Base-by-base conservation (phyloP, 192 early-diverging fungal genomes). In the Backusella tarrabulga region DNA sequence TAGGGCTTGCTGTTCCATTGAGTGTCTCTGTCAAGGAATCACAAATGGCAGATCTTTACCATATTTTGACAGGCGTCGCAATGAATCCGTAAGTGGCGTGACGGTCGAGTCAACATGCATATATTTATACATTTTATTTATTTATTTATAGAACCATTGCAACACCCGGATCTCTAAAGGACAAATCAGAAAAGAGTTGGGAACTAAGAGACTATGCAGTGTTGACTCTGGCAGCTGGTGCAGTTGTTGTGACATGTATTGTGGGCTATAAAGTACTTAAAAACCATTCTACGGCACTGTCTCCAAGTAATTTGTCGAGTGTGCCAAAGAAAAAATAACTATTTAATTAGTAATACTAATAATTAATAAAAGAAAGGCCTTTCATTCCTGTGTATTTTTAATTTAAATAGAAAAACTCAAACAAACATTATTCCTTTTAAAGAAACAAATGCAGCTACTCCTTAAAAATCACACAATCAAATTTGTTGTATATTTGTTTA, bases 31-130 rank as follows among this genome's bases (percentile, higher is more conserved):
- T 97, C 3, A 94, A 95, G 78, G 88, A 94, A 32, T 83, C 87
- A 12, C 90, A 96, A 80, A 93, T 92, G 81, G 96, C 96, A 6
- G 95, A 96, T 76, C 83, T 99, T 46, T 98, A 93, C 78, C 91
- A 95, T 79, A 87, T 95, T 19, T 84, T 99, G 75, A 93, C 94
- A 0, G 91, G 92, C 0, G 90, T 95, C 0, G 92, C 92, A 23
- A 95, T 97, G 89, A 91, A 94, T 76, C 96, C 96, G 83, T 84
- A 84, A 81, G 83, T 80, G 3, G 83, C 34, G 42, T 23, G 6
- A 26, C 19, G 15, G 14, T 6, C 12, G 15, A n/a, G 44, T 54
- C 0, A 73, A 6, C 26, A 35, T 34, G 12, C 23, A 23, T 44
- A 40, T 67, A 26, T 15, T 38, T 26, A 68, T 19, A 17, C 12